Evolutionary conservation across 2,329 filamentous ascomycete genomes (phyloP).

Genomic region (Exophiala spinifera): DNA sequence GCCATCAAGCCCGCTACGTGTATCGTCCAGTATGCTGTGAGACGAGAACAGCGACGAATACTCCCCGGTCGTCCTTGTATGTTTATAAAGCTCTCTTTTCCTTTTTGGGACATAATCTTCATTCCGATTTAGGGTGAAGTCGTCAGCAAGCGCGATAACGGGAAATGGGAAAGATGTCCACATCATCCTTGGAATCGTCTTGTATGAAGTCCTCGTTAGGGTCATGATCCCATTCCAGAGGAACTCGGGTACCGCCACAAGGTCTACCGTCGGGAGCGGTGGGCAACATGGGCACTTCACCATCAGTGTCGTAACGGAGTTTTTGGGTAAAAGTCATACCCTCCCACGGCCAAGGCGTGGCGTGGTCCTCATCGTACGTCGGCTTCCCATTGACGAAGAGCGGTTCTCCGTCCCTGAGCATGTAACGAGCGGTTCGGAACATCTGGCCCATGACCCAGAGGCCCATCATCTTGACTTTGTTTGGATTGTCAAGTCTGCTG

Average conservation of each 20-base stretch:
- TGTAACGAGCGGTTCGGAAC: conserved; percentile 10
- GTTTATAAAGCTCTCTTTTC: no score
- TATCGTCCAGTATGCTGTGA: no score
- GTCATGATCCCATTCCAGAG: no score
- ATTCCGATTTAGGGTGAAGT: no score
- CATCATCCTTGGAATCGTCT: no score
- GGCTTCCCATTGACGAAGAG: background rate
- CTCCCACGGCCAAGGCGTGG: background rate
- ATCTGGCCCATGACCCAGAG: conserved; percentile 20
- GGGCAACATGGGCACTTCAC: background rate
- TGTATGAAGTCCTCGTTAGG: no score
- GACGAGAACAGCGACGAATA: no score
- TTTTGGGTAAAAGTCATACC: background rate
- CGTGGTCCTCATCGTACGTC: background rate
- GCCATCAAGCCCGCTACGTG: no score
- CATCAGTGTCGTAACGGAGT: background rate
- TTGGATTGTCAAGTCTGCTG: background rate
- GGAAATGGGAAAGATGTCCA: no score
- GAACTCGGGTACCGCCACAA: background rate
- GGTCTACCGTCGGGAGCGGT: background rate
- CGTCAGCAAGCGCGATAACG: no score
- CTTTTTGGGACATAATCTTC: no score
- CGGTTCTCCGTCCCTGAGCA: background rate
- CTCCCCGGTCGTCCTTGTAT: no score
- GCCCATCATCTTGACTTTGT: conserved; percentile 8